Evolutionary conservation across 257 asterid genomes (phyloP).

Genomic region (Solanum chiquidenum): DNA sequence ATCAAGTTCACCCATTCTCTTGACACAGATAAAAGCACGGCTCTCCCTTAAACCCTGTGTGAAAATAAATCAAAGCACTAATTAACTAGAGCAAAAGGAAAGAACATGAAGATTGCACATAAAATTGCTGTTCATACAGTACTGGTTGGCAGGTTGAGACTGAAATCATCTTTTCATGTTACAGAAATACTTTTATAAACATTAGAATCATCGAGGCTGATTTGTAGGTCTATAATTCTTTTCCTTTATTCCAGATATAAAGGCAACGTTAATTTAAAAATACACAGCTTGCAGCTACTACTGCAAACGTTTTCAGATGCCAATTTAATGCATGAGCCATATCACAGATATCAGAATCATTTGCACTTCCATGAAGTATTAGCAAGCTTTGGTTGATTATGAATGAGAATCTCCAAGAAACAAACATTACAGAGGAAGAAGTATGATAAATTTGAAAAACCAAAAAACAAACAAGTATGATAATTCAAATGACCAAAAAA

Average conservation of each 20-base stretch:
- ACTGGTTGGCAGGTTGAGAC: neutral
- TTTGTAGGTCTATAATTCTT: neutral
- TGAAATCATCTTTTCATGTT: neutral
- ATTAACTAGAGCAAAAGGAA: neutral
- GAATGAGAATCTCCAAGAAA: neutral
- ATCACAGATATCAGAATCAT: neutral
- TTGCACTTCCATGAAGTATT: neutral
- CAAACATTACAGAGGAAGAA: neutral
- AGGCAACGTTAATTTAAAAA: neutral
- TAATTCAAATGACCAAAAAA: neutral
- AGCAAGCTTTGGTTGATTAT: neutral
- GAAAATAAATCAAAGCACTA: neutral
- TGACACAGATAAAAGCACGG: slow-evolving; percentile 4
- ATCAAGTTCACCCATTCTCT: slow-evolving; percentile 23
- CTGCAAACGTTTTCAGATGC: neutral
- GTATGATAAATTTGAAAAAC: neutral
- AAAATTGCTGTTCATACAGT: neutral
- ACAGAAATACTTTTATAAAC: neutral
- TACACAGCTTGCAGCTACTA: neutral
- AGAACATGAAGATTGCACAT: neutral
- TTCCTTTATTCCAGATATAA: neutral
- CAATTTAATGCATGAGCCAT: neutral
- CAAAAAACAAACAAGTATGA: neutral
- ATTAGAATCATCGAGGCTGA: neutral
- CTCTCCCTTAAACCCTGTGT: slow-evolving; percentile 4